Percentiles rank a stretch among this genome's conserved stretches.
Evolutionary conservation across 73 alveolate species (phyloP).

Genomic region (Symbiodinium natans): DNA sequence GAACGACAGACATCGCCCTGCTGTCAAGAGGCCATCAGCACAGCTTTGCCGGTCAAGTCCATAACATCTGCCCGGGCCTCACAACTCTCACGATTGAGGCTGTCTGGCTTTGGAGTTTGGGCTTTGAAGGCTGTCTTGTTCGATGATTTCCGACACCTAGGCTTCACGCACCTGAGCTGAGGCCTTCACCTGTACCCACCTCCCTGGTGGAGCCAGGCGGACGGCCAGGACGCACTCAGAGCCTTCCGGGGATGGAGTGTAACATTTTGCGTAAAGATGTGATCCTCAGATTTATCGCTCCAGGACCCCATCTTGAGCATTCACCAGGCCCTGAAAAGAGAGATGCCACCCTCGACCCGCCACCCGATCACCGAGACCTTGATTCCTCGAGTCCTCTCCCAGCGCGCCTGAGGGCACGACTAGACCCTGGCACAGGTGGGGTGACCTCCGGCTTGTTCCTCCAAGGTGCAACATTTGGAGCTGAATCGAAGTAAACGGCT

Average conservation of each 20-base stretch:
- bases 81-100: too few relatives aligned
- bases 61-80: slow-evolving; percentile 1
- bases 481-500: too few relatives aligned
- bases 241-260: background rate
- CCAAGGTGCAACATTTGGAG: too few relatives aligned
- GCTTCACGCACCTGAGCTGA: too few relatives aligned
- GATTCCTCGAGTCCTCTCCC: too few relatives aligned
- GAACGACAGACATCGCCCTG: too few relatives aligned
- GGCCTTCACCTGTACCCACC: too few relatives aligned
- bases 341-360: too few relatives aligned
- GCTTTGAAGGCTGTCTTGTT: too few relatives aligned
- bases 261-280: background rate
- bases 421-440: slow-evolving; percentile 51
- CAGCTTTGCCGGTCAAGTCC: slow-evolving; percentile 63
- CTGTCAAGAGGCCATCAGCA: background rate
- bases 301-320: background rate
- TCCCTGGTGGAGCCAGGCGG: slow-evolving; percentile 14
- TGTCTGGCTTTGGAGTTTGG: too few relatives aligned
- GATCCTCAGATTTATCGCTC: background rate
- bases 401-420: slow-evolving; percentile 46
- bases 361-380: too few relatives aligned
- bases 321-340: background rate
- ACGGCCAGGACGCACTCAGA: slow-evolving; percentile 74
- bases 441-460: background rate
- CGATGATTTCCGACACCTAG: too few relatives aligned